Evolutionary conservation across 495 filamentous ascomycete genomes (phyloP).

Genomic region (Eremomyces bilateralis): DNA sequence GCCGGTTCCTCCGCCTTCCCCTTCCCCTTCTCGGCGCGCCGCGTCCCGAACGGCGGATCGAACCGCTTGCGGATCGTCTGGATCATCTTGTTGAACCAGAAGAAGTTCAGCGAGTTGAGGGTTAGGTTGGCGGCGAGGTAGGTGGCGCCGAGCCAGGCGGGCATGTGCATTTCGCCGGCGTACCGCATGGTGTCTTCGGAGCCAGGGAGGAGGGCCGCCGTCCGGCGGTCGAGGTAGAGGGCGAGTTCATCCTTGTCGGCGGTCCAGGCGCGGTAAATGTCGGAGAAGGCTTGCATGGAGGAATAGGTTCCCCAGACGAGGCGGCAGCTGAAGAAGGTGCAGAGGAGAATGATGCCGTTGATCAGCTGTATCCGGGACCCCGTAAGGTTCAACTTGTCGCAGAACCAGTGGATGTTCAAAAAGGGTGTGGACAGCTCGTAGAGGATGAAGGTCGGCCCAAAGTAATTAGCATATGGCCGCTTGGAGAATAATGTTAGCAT

Average conservation of each 20-base stretch:
- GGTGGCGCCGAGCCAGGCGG: slow-evolving; percentile 54
- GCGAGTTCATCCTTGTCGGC: slow-evolving; percentile 1
- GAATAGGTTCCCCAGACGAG: slow-evolving; percentile 83
- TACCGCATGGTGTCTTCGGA: slow-evolving; percentile 28
- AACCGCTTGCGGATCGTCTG: slow-evolving; percentile 77
- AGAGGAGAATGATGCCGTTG: slow-evolving; percentile 56
- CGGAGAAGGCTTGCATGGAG: slow-evolving; percentile 49
- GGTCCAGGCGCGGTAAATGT: slow-evolving; percentile 43
- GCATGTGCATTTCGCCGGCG: slow-evolving; percentile 30
- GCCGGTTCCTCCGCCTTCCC: slow-evolving; percentile 8
- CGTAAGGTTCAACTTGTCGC: slow-evolving; percentile 89
- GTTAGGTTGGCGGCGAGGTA: slow-evolving; percentile 62
- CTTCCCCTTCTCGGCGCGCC: slow-evolving; percentile 5
- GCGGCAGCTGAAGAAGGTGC: slow-evolving; percentile 70
- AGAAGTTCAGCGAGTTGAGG: slow-evolving; percentile 76
- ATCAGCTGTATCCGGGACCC: slow-evolving; percentile 62
- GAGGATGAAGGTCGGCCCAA: slow-evolving; percentile 76
- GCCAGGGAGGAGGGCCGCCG: not conserved
- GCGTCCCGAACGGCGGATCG: slow-evolving; percentile 30
- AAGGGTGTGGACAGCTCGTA: slow-evolving; percentile 58
- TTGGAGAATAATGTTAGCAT: slow-evolving; percentile 15
- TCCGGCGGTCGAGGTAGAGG: slow-evolving; percentile 1
- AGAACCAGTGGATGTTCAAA: slow-evolving; percentile 81
- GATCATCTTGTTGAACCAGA: slow-evolving; percentile 97
- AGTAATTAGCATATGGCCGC: slow-evolving; percentile 89